Percentiles rank a stretch among this genome's conserved stretches.
phyloP scores from a whole-genome alignment of 768 basidiomycete genomes.

The Xanthoconium stramineum region DNA sequence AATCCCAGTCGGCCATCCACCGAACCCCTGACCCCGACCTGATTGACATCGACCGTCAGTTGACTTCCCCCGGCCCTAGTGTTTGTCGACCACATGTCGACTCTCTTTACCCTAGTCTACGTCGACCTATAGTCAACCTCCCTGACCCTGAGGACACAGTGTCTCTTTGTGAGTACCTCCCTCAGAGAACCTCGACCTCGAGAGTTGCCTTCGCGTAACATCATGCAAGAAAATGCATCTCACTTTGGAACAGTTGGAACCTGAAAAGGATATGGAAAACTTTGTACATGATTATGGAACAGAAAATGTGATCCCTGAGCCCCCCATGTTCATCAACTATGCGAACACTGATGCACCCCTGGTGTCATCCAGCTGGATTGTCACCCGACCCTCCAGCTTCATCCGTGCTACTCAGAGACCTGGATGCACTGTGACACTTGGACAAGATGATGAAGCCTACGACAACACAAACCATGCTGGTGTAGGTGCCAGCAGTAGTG shows the following conservation, averaged over 20 bases:
- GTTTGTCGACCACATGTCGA: too few relatives aligned
- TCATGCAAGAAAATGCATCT: conserved; percentile 88
- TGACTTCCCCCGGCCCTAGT: too few relatives aligned
- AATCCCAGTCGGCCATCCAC: too few relatives aligned
- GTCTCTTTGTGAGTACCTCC: too few relatives aligned
- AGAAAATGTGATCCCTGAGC: conserved; percentile 82
- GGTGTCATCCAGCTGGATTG: conserved; percentile 52
- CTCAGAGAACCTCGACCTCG: too few relatives aligned
- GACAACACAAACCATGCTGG: conserved; percentile 59
- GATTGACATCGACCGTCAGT: too few relatives aligned
- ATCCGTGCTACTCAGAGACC: conserved; percentile 38
- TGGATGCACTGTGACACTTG: conserved; percentile 19
- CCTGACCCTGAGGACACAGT: too few relatives aligned
- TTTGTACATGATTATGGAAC: conserved; percentile 91
- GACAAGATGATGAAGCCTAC: conserved; percentile 44
- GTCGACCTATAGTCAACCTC: too few relatives aligned
- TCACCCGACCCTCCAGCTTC: conserved; percentile 58
- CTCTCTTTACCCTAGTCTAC: too few relatives aligned
- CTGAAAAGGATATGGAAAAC: conserved; percentile 81
- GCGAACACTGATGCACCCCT: conserved; percentile 62
- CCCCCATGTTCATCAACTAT: conserved; percentile 85
- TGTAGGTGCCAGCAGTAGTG: conserved; percentile 50
- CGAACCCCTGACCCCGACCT: too few relatives aligned
- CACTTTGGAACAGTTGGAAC: conserved; percentile 84
- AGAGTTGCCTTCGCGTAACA: too few relatives aligned